Percentiles rank a stretch among this genome's conserved stretches.
phyloP scores from a whole-genome alignment of 805 yeast genomes.

The Cyberlindnera mrakii region DNA sequence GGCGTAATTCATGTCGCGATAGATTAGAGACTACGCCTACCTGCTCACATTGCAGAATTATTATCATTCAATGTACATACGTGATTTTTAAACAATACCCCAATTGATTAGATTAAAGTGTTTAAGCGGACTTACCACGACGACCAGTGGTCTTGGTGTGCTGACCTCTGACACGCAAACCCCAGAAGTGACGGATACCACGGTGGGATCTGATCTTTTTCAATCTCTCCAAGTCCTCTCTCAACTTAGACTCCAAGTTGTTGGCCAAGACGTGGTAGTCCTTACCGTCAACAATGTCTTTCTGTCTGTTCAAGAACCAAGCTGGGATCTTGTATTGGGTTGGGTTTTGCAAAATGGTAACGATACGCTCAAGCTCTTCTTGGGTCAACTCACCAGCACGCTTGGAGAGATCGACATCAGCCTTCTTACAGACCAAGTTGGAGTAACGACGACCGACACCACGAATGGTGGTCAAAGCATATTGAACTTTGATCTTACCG shows the following conservation, averaged over 20 bases:
- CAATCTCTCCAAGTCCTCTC: conserved; percentile 99
- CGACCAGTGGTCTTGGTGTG: conserved; percentile 99
- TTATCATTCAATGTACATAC: conserved; percentile 11
- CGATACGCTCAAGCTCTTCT: conserved; percentile 99
- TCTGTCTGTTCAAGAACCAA: conserved; percentile 99
- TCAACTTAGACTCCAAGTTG: conserved; percentile 98
- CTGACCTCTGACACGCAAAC: conserved; percentile 99
- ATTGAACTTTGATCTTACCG: conserved; percentile 99
- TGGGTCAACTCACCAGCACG: conserved; percentile 99
- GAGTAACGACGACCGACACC: conserved; percentile 99
- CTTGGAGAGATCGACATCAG: conserved; percentile 96
- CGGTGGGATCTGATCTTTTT: conserved; percentile 99
- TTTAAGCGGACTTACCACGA: conserved; percentile 49
- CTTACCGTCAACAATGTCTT: conserved; percentile 97
- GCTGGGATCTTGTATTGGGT: conserved; percentile 98
- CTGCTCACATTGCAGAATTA: background rate
- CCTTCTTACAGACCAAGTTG: conserved; percentile 99
- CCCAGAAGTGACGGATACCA: conserved; percentile 99
- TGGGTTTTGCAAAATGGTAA: conserved; percentile 99
- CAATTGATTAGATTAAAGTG: conserved; percentile 1
- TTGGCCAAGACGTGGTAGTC: conserved; percentile 98
- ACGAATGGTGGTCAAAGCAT: conserved; percentile 99
- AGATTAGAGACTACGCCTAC: too few relatives aligned
- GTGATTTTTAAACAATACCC: background rate
- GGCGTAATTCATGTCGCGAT: background rate